Base-by-base conservation (phyloP, 495 filamentous ascomycete species). In the Penicillium flavigenum region DNA sequence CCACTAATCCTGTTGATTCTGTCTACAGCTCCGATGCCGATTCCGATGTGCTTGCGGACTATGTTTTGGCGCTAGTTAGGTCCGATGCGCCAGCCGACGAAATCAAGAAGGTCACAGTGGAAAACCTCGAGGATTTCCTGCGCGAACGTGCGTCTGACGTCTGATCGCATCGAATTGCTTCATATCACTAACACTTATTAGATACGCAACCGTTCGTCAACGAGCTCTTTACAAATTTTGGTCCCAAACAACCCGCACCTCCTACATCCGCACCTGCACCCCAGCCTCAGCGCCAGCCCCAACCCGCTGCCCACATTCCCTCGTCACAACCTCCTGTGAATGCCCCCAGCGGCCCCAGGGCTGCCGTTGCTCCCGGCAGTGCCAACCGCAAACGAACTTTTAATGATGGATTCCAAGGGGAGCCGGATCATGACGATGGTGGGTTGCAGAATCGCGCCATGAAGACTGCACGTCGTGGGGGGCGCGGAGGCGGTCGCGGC, bases 11-110 rank as follows among this genome's bases (percentile, higher is more conserved):
- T 29, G 34, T 9, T 19, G 9, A 4, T 17, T 56, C 24, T 20
- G 19, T 48, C 26, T 60, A 34, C 63, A 96, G 91, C 54, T 96
- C 92, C 14, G 94, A 97, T 71, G 94, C 92, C 47, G 94, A 98
- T 70, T 86, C 91, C 29, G 92, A 96, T 64, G 91, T 98, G 4
- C 87, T 98, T 16, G 92, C 92, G 31, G 94, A 98, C 67, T 98
- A 97, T 66, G 90, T 98, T 0, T 77, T 97, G 31, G 93, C 93
- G n/a, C 83, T 98, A 10, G 78, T 96, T 32, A 84, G 84, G 54
- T 86, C 90, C 51, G 91, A 96, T 63, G 89, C 88, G 58, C 81
- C 85, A 20, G 81, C 83, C n/a, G 82, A 87, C 5, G 80, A 86
- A 49, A 86, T 96, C 36, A 84, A 86, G 65, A 79, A 82, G 64